phyloP scores from a whole-genome alignment of 2,329 filamentous ascomycete species.

The Fusarium haematococcum region DNA sequence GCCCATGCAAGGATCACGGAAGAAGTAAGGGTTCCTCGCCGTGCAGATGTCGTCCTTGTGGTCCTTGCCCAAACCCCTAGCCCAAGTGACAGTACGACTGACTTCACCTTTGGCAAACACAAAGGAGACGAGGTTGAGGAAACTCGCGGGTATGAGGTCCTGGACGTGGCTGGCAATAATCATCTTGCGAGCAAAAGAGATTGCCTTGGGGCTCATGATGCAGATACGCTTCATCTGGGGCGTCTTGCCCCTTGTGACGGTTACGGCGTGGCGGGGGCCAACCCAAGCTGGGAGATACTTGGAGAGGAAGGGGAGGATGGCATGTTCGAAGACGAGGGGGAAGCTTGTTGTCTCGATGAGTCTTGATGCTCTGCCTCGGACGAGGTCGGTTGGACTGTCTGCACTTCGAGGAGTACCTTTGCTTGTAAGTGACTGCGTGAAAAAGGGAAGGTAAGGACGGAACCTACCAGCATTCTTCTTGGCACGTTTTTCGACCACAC shows the following conservation, averaged over 20 bases:
- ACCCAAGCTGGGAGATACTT: conserved; percentile 58
- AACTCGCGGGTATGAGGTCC: conserved; percentile 54
- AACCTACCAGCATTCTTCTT: conserved; percentile 46
- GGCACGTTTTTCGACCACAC: conserved; percentile 50
- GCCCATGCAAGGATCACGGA: conserved; percentile 57
- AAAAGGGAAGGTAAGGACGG: too few species aligned
- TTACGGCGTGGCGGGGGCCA: conserved; percentile 54
- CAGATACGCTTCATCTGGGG: conserved; percentile 52
- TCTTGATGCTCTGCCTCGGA: conserved; percentile 43
- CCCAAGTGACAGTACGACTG: conserved; percentile 52
- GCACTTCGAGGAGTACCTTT: conserved; percentile 44
- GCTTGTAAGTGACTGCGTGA: conserved; percentile 6
- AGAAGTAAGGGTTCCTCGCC: conserved; percentile 58
- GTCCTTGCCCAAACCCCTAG: conserved; percentile 52
- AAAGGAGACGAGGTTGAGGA: conserved; percentile 49
- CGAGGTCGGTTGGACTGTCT: conserved; percentile 49
- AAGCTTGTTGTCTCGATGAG: conserved; percentile 53
- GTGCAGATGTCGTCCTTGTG: conserved; percentile 56
- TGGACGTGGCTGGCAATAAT: conserved; percentile 55
- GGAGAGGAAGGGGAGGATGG: conserved; percentile 56
- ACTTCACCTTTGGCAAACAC: conserved; percentile 54
- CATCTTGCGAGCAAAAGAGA: conserved; percentile 53
- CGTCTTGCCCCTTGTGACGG: conserved; percentile 51
- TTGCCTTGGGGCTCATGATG: conserved; percentile 52
- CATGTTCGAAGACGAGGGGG: conserved; percentile 57